Conservation (phyloP, 1,284 basidiomycete genomes). For the Ustilago tritici region DNA sequence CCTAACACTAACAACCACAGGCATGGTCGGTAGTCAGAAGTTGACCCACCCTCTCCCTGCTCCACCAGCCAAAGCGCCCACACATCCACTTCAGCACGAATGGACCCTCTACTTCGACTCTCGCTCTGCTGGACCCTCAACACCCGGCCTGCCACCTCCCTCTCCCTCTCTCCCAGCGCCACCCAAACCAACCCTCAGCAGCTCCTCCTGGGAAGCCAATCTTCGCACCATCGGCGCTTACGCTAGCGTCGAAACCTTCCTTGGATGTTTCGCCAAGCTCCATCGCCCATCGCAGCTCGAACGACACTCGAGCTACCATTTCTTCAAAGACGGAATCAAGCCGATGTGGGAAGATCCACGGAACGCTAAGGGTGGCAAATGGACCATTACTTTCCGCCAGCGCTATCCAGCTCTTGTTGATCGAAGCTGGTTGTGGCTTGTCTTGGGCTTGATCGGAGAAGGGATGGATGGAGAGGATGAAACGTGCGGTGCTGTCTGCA, state of each 20-base stretch:
- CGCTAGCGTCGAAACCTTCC: slow-evolving; percentile 80
- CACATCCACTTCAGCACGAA: slow-evolving; percentile 81
- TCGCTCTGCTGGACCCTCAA: slow-evolving; percentile 12
- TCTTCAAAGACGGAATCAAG: slow-evolving; percentile 88
- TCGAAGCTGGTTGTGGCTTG: slow-evolving; percentile 88
- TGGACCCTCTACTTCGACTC: slow-evolving; percentile 91
- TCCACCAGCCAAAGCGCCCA: slow-evolving; percentile 16
- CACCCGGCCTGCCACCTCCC: slow-evolving; percentile 74
- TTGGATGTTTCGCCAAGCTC: slow-evolving; percentile 93
- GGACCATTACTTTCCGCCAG: slow-evolving; percentile 87
- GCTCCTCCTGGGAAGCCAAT: slow-evolving; percentile 52
- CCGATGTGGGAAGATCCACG: slow-evolving; percentile 97
- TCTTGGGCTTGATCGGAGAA: slow-evolving; percentile 90
- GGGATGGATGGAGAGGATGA: slow-evolving; percentile 86
- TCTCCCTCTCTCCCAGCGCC: slow-evolving; percentile 83
- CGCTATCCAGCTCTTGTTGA: slow-evolving; percentile 83
- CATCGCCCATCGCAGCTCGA: slow-evolving; percentile 88
- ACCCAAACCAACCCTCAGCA: slow-evolving; percentile 72
- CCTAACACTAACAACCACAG: slow-evolving; percentile 1
- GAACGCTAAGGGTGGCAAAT: slow-evolving; percentile 90
- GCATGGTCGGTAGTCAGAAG: background rate
- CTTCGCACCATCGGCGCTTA: slow-evolving; percentile 62
- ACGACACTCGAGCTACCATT: slow-evolving; percentile 89
- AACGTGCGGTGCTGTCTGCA: slow-evolving; percentile 85
- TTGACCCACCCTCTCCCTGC: slow-evolving; percentile 17